These are phyloP conservation scores for Chrysoporthe deuterocubensis DNA, from an alignment of 2,329 filamentous ascomycete genomes.

Conservation along the genomic window DNA sequence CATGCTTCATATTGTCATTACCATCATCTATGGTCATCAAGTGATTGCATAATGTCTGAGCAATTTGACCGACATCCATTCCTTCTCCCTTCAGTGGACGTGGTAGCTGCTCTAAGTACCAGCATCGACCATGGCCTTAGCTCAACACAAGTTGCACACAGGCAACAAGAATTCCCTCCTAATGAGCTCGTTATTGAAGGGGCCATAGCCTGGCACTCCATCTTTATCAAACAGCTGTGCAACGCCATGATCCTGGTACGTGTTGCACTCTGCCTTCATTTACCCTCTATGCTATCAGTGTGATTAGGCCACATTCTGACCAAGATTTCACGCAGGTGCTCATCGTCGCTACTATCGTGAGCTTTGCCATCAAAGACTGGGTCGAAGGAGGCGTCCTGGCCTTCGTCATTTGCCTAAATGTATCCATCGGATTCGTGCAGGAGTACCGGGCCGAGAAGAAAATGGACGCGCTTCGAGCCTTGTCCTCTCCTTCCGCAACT, in stretches of 20 bases:
- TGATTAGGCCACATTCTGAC: conserved; percentile 37
- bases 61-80: conserved; percentile 61
- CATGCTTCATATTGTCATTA: neutral
- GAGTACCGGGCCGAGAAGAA: conserved; percentile 69
- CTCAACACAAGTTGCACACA: conserved; percentile 59
- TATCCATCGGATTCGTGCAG: conserved; percentile 69
- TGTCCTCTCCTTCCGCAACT: conserved; percentile 66
- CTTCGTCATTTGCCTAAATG: conserved; percentile 60
- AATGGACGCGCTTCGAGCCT: conserved; percentile 65
- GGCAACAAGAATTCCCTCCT: conserved; percentile 63
- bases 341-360: conserved; percentile 75
- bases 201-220: conserved; percentile 71
- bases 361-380: conserved; percentile 63
- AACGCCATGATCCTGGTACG: conserved; percentile 78
- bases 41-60: conserved; percentile 44
- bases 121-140: conserved; percentile 70
- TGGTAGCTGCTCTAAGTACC: conserved; percentile 64
- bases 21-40: conserved; percentile 19
- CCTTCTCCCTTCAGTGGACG: conserved; percentile 64
- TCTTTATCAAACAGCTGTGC: conserved; percentile 72
- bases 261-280: conserved; percentile 22
- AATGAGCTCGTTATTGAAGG: conserved; percentile 74
- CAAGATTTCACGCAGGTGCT: conserved; percentile 65
- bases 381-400: conserved; percentile 42
- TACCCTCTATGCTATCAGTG: conserved; percentile 37